These are phyloP conservation scores for Macrocybe gigantea DNA, from an alignment of 768 basidiomycete genomes.

Conservation along the genomic window DNA sequence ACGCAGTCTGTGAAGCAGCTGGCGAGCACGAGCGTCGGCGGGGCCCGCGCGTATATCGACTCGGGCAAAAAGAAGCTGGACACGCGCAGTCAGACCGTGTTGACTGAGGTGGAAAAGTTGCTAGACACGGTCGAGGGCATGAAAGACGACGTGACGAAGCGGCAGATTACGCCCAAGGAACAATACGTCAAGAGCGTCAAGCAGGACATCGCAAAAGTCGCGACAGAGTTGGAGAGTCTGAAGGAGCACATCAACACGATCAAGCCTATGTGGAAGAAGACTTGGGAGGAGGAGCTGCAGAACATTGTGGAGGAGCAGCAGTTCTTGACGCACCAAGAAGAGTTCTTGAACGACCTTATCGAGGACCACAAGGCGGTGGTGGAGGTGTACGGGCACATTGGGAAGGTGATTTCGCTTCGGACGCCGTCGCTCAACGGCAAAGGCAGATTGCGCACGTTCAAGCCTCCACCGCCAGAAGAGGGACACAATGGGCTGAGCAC, in stretches of 20 bases:
- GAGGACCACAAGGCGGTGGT: constrained; percentile 90
- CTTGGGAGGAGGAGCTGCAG: constrained; percentile 94
- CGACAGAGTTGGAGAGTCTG: constrained; percentile 68
- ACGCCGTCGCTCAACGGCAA: constrained; percentile 36
- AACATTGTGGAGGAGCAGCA: constrained; percentile 97
- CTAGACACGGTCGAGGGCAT: constrained; percentile 87
- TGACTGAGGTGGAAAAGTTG: constrained; percentile 91
- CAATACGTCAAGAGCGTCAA: constrained; percentile 64
- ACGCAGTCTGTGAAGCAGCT: constrained; percentile 86
- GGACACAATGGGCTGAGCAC: constrained; percentile 61
- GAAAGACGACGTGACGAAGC: constrained; percentile 87
- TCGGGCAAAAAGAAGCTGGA: constrained; percentile 93
- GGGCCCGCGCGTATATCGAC: constrained; percentile 83
- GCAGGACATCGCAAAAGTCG: constrained; percentile 62
- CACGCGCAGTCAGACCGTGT: constrained; percentile 76
- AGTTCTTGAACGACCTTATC: constrained; percentile 79
- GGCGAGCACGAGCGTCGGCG: constrained; percentile 75
- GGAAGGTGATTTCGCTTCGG: constrained; percentile 77
- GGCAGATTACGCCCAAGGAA: constrained; percentile 80
- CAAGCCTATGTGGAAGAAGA: constrained; percentile 98
- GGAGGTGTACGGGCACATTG: constrained; percentile 86
- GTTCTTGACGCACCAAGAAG: constrained; percentile 88
- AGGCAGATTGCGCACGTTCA: constrained; percentile 42
- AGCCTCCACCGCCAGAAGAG: constrained; percentile 60
- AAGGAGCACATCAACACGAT: constrained; percentile 82